Conservation (phyloP, 352 stramenopile species). For the Pythium guiyangense region DNA sequence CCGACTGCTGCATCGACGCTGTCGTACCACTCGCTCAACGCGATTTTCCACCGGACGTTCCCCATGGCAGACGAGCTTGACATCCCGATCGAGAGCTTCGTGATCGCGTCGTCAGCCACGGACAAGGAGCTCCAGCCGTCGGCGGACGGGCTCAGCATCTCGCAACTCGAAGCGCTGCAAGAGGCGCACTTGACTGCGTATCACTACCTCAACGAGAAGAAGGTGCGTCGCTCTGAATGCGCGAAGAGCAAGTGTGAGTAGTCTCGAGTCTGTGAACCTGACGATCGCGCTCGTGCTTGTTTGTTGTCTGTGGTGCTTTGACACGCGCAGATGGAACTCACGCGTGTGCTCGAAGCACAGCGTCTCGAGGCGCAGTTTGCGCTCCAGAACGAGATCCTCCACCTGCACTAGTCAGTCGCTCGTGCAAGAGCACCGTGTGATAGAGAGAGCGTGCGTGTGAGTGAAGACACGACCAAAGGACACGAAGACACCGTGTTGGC, state of each 20-base stretch:
- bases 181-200: slow-evolving; percentile 81
- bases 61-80: slow-evolving; percentile 71
- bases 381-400: slow-evolving; percentile 61
- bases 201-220: slow-evolving; percentile 78
- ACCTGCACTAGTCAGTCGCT: slow-evolving; percentile 24
- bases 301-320: neutral
- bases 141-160: slow-evolving; percentile 66
- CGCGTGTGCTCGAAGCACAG: slow-evolving; percentile 68
- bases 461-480: neutral
- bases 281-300: neutral
- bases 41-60: slow-evolving; percentile 57
- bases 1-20: slow-evolving; percentile 5
- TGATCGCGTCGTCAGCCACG: slow-evolving; percentile 50
- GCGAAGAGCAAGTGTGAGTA: neutral
- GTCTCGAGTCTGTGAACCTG: neutral
- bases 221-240: slow-evolving; percentile 36
- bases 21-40: slow-evolving; percentile 49
- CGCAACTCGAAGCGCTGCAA: slow-evolving; percentile 76
- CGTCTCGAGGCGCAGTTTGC: slow-evolving; percentile 62
- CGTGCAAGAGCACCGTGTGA: too few relatives aligned
- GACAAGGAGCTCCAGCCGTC: slow-evolving; percentile 35
- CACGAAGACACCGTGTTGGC: neutral
- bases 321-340: slow-evolving; percentile 68
- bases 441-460: too few relatives aligned
- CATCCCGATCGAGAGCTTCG: slow-evolving; percentile 69